Base-by-base conservation (phyloP, 345 rosid genomes). In the Corchorus capsularis region DNA sequence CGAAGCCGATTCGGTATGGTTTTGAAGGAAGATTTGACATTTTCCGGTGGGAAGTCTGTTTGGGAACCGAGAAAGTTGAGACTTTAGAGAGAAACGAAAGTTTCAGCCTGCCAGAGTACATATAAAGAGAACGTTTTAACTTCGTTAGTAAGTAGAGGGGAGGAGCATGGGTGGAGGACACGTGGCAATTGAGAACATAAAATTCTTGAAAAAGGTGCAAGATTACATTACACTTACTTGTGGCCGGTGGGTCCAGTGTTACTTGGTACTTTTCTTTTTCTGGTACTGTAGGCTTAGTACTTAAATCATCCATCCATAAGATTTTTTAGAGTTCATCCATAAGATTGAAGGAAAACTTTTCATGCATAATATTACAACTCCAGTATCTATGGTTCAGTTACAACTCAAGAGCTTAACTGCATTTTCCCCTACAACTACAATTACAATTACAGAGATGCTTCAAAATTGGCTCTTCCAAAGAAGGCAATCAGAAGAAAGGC, bases 1-100 rank as follows among this genome's bases (percentile, higher is more conserved):
- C 91, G 78, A 87, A 86, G 62, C 93, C 91, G 4, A 89, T 78
- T 52, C 53, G 8, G 53, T 80, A 79, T 12, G 82, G 74, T 82
- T 79, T 73, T 6, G 79, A 69, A 59, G 49, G 14, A 62, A 82
- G 72, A 74, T 73, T 76, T 5, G 82, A 71, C 90, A 84, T 84
- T 47, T 53, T 70, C 5, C 10, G 11, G 17, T 71, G 70, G 14
- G 2, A 34, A 46, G 6, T 32, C 39, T 63, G 82, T 74, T 81
- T 78, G 80, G 72, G 37, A 60, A 54, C 32, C 46, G 53, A 70
- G 82, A 76, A 43, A 27, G 4, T 74, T 53, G 60, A 69, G 78
- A 70, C 6, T 39, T 39, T 4, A 39, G 43, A 0, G 43, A 0
- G 73, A 63, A 62, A 54, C 50, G 0, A 10, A 45, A 20, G 71